phyloP scores from a whole-genome alignment of 805 yeast genomes.

The Phaffomyces antillensis region DNA sequence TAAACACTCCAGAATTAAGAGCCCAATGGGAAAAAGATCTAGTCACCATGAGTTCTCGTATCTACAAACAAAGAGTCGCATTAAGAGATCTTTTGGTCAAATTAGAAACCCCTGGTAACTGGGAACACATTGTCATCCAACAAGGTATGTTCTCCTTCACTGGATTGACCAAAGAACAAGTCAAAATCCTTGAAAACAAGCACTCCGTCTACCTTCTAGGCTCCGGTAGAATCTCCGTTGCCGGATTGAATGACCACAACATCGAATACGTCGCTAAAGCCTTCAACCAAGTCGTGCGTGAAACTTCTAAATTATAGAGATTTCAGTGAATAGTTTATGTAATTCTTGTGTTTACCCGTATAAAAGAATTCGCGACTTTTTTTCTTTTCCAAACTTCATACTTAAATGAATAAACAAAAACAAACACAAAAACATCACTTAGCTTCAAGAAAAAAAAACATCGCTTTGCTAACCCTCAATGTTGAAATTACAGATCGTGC shows the following conservation, averaged over 20 bases:
- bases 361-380: neutral
- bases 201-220: constrained; percentile 78
- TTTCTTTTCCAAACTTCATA: neutral
- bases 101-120: constrained; percentile 77
- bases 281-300: constrained; percentile 67
- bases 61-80: constrained; percentile 66
- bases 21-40: constrained; percentile 81
- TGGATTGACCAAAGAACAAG: constrained; percentile 74
- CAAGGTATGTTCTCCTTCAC: constrained; percentile 97
- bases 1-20: constrained; percentile 59
- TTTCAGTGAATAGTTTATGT: neutral
- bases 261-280: constrained; percentile 74
- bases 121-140: constrained; percentile 88
- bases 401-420: neutral
- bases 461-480: neutral
- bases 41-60: constrained; percentile 80
- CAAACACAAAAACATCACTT: too few species aligned
- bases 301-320: constrained; percentile 14
- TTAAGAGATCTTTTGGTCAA: constrained; percentile 54
- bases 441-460: too few species aligned
- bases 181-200: constrained; percentile 61
- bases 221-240: constrained; percentile 88
- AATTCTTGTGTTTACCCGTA: neutral
- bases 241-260: constrained; percentile 80
- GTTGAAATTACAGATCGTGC: constrained; percentile 26